Evolutionary conservation across 1,139 yeast genomes (phyloP), one percentile per base, ranked within the genome.

Genomic region (Ashbya aceris): DNA sequence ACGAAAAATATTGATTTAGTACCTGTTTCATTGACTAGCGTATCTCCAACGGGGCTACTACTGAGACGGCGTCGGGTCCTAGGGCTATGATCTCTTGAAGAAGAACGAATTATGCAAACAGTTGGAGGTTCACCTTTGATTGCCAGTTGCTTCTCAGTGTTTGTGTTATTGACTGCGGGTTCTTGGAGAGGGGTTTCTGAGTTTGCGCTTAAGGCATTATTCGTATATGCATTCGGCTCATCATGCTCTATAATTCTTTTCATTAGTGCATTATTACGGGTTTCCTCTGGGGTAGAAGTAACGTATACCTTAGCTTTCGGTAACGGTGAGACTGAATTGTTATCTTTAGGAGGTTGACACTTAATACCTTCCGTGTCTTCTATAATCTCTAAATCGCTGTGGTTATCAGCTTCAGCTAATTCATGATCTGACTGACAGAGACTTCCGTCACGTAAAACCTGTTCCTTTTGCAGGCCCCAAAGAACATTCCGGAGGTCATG

Each of bases 381-480:
- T 28, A 59, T 52, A 4, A 59, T 60, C 41, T 58, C 62, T 41
- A 54, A 42, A 48, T 56, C 63, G 30, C 60, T 62, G 20, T 51
- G 56, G 20, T 51, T 50, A n/a, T 49, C 58, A 8, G 47, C 54
- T 8, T 50, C 54, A 20, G 45, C 43, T 6, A 53, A 57, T 17
- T 45, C 48, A 8, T 51, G 52, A 13, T 40, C 52, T 12, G 45
- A 40, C 8, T 38, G 36, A 8, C 44, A 41, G 17, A 42, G 41
- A 23, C 35, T 42, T 6, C 46, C 47, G 17, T 49, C 47, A 31
- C 33, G 32, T 32, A 50, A 53, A 17, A 68, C 66, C 48, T 74
- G 77, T 12, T 62, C 56, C 23, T 56, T 56, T 37, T 67, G 66
- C 27, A 76, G 51, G 0, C 60, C 53, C 27, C 63, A 40, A 7